Conservation (phyloP, 148 eudicot genomes). For the Vaccinium macrocarpon region DNA sequence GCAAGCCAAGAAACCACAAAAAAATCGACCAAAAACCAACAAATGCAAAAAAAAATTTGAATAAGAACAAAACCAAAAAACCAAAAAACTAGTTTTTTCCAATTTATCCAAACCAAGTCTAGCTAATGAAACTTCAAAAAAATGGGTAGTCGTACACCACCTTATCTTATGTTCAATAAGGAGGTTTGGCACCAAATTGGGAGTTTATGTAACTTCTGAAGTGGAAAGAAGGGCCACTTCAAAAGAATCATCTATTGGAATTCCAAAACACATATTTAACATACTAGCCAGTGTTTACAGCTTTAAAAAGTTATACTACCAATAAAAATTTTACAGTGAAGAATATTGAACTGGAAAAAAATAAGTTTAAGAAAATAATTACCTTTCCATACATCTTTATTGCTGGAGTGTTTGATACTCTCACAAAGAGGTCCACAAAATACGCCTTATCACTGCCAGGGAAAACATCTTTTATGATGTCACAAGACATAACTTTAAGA, state of each 20-base stretch:
- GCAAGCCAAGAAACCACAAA: too few species aligned
- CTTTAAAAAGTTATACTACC: neutral
- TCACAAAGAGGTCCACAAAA: constrained; percentile 94
- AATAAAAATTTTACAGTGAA: neutral
- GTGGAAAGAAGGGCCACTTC: neutral
- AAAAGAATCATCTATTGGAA: neutral
- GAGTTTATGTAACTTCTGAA: neutral
- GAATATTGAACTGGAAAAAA: neutral
- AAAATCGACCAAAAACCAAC: too few species aligned
- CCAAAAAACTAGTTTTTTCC: too few species aligned
- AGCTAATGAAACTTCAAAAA: neutral
- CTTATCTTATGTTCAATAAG: neutral
- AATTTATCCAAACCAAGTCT: too few species aligned
- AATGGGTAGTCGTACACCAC: neutral
- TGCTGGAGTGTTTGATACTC: constrained; percentile 96
- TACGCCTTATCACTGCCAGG: constrained; percentile 82
- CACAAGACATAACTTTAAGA: neutral
- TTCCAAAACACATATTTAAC: neutral
- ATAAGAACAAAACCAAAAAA: too few species aligned
- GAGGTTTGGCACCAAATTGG: neutral
- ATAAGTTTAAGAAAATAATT: constrained; percentile 5
- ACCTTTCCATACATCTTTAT: constrained; percentile 99
- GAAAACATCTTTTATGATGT: neutral
- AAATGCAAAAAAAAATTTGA: too few species aligned
- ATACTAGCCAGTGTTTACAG: neutral